These are phyloP conservation scores for Boletus tylopilopsis DNA, from an alignment of 768 basidiomycete species.

Conservation along the genomic window DNA sequence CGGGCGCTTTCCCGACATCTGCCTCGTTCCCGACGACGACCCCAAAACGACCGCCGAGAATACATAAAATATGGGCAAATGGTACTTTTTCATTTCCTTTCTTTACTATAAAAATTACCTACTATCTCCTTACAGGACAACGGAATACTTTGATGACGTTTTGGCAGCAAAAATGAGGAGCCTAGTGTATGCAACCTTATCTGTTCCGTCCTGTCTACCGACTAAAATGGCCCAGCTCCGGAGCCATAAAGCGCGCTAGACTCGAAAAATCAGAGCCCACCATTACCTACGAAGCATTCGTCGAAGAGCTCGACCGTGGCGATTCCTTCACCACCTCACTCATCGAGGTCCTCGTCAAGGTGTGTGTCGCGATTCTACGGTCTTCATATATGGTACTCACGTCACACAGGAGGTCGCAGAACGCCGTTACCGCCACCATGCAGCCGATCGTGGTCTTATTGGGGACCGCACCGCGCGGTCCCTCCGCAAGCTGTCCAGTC, in stretches of 20 bases:
- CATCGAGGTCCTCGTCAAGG: constrained; percentile 76
- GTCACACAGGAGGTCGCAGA: constrained; percentile 68
- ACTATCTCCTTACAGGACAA: constrained; percentile 46
- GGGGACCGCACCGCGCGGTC: constrained; percentile 64
- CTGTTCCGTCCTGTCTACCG: not conserved
- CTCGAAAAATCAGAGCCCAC: constrained; percentile 61
- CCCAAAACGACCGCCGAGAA: constrained; percentile 3
- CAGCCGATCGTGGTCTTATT: constrained; percentile 55
- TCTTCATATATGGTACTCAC: constrained; percentile 3
- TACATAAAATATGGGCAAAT: constrained; percentile 60
- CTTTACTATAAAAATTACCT: not conserved
- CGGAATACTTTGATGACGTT: constrained; percentile 69
- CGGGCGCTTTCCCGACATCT: constrained; percentile 17
- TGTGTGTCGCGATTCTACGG: constrained; percentile 30
- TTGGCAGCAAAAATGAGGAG: constrained; percentile 71
- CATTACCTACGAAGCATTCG: constrained; percentile 73
- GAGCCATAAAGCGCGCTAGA: constrained; percentile 65
- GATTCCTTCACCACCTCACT: constrained; percentile 78
- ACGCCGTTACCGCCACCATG: constrained; percentile 51
- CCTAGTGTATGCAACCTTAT: constrained; percentile 56
- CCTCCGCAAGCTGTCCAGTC: constrained; percentile 53
- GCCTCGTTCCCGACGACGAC: constrained; percentile 24
- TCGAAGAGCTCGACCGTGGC: constrained; percentile 71
- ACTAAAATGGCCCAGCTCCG: constrained; percentile 44
- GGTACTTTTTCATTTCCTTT: constrained; percentile 38